Evolutionary conservation across 2,329 filamentous ascomycete species (phyloP), one percentile per base, ranked within the genome.

Genomic region (Aspergillus brasiliensis): DNA sequence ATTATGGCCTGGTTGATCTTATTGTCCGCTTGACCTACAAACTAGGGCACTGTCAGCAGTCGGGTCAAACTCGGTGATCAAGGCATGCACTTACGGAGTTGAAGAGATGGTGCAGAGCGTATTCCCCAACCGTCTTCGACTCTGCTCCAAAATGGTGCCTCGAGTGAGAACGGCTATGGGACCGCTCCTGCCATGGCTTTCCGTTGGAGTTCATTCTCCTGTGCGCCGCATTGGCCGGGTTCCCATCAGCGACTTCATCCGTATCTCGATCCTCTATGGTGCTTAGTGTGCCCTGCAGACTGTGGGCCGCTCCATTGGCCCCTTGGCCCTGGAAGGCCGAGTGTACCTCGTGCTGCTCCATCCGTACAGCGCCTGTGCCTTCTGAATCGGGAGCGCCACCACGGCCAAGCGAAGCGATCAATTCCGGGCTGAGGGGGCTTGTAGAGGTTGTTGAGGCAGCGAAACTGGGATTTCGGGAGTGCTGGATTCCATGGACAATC

Each of bases 11-110:
- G 89, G 67, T 91, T 92, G 65, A 99, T 90, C 78, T 97, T 97
- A 66, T 95, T 91, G 75, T 99, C 95, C n/a, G 95, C 95, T 74
- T 96, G 91, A 15, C 91, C 90, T 71, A 98, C 95, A 78, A 99
- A 99, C 84, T 91, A 67, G 44, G 48, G 10, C 27, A 48, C 62
- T 37, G 60, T 81, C 67, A 82, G 77, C 58, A 61, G 38, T 42
- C 21, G 13, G 21, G 21, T 49, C 15, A 38, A 10, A n/a, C 51
- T 37, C n/a, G 40, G 31, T 44, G 21, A n/a, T 55, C n/a, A 19
- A 42, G 25, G 19, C 19, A 31, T 44, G 34, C 34, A 81, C 86
- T 77, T 75, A 91, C 89, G 62, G 93, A 92, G 66, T 95, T 98
- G 77, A 98, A 97, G 46, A 99, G 82, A 68, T 98, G 94, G 77